Evolutionary conservation across 169 alveolate genomes (phyloP), one percentile per base, ranked within the genome.

Genomic region (Plasmodium inui): DNA sequence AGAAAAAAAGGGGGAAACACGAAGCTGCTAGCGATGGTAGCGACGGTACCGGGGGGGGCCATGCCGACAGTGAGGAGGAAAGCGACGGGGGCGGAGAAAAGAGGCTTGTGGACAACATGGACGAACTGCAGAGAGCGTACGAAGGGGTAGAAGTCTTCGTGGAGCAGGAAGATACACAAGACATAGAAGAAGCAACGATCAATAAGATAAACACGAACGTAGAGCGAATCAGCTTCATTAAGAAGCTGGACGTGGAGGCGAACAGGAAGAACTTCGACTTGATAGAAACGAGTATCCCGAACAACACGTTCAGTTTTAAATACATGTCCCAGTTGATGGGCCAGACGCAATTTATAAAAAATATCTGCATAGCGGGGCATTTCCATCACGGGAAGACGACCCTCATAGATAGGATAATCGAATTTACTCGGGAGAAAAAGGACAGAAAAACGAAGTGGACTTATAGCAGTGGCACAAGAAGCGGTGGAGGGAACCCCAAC

Each of bases 301-400:
- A 97, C 84, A 98, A 99, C 30, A 96, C 98, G n/a, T 98, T 97
- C 95, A 97, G 98, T 61, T 97, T 97, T 84, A 99, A 99, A 92
- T 99, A 97, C 96, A 86, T 99, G 82, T 97, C 98, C 1, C 96
- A 98, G 76, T 93, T 99, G 92, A 98, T 98, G 98, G 93, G 95
- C 12, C 98, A 98, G 76, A 99, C 99, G 17, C 97, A 97, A 67
- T 93, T 98, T 95, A 97, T 99, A 22, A 97, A 99, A 88, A 98
- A 99, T 96, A 96, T 99, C 0, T 98, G 99, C 82, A 93, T 99
- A 70, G 97, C 98, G 32, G 99, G 99, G 0, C 99, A 98, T 84
- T 94, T 99, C 83, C 99, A 99, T 88, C 99, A 98, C 81, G 99
- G 99, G 4, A 99, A 99, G 95, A 99, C 99, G 26, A 95, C 98